Evolutionary conservation across 805 yeast genomes (phyloP).

Genomic region (Zygosaccharomyces bisporus): DNA sequence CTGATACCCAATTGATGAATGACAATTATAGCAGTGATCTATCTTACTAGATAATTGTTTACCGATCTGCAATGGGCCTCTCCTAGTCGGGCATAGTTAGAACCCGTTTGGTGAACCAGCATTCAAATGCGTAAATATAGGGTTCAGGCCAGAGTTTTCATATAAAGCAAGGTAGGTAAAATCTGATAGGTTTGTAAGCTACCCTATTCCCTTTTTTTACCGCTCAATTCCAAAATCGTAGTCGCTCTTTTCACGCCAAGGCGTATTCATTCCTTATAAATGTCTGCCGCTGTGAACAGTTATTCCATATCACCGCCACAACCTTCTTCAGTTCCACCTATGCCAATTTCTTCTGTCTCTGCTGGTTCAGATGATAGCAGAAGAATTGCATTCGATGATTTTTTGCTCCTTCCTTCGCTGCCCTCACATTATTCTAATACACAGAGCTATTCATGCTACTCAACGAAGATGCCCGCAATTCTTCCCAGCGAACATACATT

Average conservation of each 20-base stretch:
- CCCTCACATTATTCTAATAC: constrained; percentile 9
- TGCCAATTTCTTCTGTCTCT: constrained; percentile 11
- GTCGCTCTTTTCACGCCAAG: constrained; percentile 1
- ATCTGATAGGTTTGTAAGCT: too few relatives aligned
- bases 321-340: constrained; percentile 9
- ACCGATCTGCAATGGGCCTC: constrained; percentile 1
- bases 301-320: constrained; percentile 12
- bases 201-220: not conserved
- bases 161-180: constrained; percentile 1
- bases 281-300: constrained; percentile 15
- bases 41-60: not conserved
- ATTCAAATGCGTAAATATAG: constrained; percentile 2
- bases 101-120: constrained; percentile 3
- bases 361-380: constrained; percentile 19
- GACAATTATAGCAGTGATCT: constrained; percentile 1
- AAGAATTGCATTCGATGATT: constrained; percentile 24
- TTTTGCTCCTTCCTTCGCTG: constrained; percentile 20
- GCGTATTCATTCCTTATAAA: constrained; percentile 11
- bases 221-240: not conserved
- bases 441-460: constrained; percentile 12
- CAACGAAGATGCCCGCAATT: constrained; percentile 8
- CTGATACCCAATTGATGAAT: not conserved
- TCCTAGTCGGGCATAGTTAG: not conserved
- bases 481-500: constrained; percentile 6
- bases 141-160: not conserved